phyloP scores from a whole-genome alignment of 768 basidiomycete genomes.

The Tylopilus sp. region DNA sequence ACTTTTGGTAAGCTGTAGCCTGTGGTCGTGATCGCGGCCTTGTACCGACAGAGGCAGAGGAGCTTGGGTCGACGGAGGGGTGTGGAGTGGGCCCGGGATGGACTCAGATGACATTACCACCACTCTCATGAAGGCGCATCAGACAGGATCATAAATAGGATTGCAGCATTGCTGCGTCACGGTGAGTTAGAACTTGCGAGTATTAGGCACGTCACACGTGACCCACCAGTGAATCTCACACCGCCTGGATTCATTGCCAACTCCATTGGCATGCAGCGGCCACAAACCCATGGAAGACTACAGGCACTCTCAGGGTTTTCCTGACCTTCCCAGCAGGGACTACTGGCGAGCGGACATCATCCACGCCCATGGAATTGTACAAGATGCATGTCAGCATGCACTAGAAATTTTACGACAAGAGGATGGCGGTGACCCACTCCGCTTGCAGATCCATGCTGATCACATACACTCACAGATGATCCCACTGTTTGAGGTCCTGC shows the following conservation, averaged over 20 bases:
- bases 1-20: too few species aligned
- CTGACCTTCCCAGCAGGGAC: background rate
- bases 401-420: background rate
- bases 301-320: background rate
- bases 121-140: background rate
- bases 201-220: too few species aligned
- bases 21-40: too few species aligned
- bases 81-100: background rate
- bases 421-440: background rate
- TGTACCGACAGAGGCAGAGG: too few species aligned
- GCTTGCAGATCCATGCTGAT: background rate
- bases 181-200: too few species aligned
- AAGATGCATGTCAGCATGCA: background rate
- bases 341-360: background rate
- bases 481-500: background rate
- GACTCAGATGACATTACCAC: background rate
- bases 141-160: background rate
- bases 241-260: too few species aligned
- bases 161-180: too few species aligned
- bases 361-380: background rate
- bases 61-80: background rate
- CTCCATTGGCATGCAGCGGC: too few species aligned
- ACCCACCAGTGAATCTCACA: too few species aligned
- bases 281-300: background rate
- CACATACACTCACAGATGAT: background rate